Conservation (phyloP, 805 yeast species). For the Zygotorulaspora sp. region DNA sequence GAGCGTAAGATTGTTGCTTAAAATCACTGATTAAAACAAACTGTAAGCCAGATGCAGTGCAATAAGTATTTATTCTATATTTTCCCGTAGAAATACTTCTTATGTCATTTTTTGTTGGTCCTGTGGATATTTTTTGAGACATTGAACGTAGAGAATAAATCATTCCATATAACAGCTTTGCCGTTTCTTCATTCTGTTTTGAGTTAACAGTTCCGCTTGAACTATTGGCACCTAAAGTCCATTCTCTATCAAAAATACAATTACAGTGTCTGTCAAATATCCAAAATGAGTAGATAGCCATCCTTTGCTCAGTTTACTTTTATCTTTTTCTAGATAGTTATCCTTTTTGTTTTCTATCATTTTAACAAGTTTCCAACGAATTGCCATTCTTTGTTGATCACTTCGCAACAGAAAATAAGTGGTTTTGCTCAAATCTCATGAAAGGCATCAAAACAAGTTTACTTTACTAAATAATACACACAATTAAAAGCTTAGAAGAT, state of each 20-base stretch:
- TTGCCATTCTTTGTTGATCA: too few species aligned
- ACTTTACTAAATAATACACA: too few species aligned
- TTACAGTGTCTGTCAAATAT: constrained; percentile 89
- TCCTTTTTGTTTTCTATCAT: too few species aligned
- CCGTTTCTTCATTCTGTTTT: constrained; percentile 60
- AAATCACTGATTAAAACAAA: constrained; percentile 71
- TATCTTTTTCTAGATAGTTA: too few species aligned
- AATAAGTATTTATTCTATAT: constrained; percentile 75
- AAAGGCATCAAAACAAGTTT: too few species aligned
- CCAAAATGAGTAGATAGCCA: constrained; percentile 80
- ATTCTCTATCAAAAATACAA: constrained; percentile 79
- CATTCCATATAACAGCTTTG: constrained; percentile 82
- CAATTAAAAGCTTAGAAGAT: constrained; percentile 32
- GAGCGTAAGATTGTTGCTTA: constrained; percentile 27
- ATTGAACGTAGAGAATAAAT: constrained; percentile 74
- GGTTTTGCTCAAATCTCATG: too few species aligned
- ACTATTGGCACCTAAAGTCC: constrained; percentile 39
- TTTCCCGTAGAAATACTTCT: constrained; percentile 57
- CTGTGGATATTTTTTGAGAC: constrained; percentile 47
- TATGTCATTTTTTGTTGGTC: constrained; percentile 31
- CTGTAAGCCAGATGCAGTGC: constrained; percentile 73
- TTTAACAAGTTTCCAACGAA: too few species aligned
- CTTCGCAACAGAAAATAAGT: too few species aligned
- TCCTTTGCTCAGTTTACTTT: too few species aligned
- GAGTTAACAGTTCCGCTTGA: constrained; percentile 43